Conservation (phyloP, 1,139 yeast genomes). For the Kodamaea arcana region DNA sequence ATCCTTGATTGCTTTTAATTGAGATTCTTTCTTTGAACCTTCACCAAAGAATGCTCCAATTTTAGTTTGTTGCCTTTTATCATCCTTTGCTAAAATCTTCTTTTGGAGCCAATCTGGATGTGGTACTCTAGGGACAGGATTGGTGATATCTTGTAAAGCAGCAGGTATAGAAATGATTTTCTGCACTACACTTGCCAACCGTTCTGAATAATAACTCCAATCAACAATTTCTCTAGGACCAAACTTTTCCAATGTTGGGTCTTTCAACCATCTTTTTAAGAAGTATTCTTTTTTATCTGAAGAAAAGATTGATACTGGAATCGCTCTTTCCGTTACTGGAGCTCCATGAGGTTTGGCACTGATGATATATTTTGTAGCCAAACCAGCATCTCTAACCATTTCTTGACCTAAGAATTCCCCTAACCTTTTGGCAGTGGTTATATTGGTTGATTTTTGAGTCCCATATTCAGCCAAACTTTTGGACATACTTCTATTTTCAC, state of each 20-base stretch:
- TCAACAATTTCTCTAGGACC: conserved; percentile 89
- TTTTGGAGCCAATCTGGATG: conserved; percentile 93
- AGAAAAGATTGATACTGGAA: conserved; percentile 94
- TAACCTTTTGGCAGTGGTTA: conserved; percentile 87
- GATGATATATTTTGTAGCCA: conserved; percentile 92
- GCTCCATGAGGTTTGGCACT: conserved; percentile 79
- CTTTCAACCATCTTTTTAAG: conserved; percentile 83
- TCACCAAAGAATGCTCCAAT: conserved; percentile 55
- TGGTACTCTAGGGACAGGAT: conserved; percentile 91
- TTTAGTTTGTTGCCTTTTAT: conserved; percentile 68
- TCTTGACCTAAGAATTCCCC: conserved; percentile 97
- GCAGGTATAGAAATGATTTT: conserved; percentile 97
- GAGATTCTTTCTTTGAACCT: conserved; percentile 29
- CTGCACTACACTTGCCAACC: conserved; percentile 89
- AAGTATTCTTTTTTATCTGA: conserved; percentile 66
- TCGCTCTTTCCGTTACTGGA: conserved; percentile 94
- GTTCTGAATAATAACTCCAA: conserved; percentile 89
- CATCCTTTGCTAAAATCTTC: conserved; percentile 55
- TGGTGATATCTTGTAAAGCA: conserved; percentile 81
- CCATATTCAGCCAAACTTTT: conserved; percentile 88
- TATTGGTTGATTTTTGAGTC: conserved; percentile 87
- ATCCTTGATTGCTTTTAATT: conserved; percentile 46
- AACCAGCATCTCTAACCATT: conserved; percentile 95
- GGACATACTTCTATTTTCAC: conserved; percentile 96
- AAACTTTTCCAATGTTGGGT: conserved; percentile 70